These are phyloP conservation scores for Cercospora canescens DNA, from an alignment of 2,329 filamentous ascomycete genomes.

Conservation along the genomic window DNA sequence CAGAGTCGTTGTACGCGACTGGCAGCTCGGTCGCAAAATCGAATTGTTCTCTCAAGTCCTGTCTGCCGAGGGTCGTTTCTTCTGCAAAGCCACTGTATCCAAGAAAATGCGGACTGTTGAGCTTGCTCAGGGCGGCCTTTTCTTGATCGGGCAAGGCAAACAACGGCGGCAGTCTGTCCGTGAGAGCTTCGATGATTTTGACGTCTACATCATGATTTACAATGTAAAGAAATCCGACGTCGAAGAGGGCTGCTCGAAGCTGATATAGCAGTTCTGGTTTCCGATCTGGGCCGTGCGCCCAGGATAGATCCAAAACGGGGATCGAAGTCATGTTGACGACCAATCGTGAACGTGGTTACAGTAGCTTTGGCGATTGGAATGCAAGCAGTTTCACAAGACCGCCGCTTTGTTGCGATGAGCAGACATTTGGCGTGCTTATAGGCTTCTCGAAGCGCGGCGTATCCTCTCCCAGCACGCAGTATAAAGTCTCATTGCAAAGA, in stretches of 20 bases:
- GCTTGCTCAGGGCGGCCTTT: conserved; percentile 47
- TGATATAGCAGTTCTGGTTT: conserved; percentile 42
- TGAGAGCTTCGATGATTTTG: conserved; percentile 40
- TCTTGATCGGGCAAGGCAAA: conserved; percentile 43
- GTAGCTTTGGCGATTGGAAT: not conserved
- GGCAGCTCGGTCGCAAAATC: conserved; percentile 60
- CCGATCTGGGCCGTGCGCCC: conserved; percentile 38
- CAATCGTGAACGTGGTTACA: not conserved
- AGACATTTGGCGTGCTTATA: not conserved
- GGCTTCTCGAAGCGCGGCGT: not conserved
- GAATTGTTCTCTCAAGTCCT: conserved; percentile 59
- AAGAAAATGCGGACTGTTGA: conserved; percentile 61
- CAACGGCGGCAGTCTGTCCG: conserved; percentile 44
- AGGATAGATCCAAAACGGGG: conserved; percentile 53
- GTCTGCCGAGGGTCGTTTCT: conserved; percentile 56
- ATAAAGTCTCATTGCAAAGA: not conserved
- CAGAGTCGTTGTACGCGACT: conserved; percentile 34
- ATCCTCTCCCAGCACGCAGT: not conserved
- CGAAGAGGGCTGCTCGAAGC: conserved; percentile 50
- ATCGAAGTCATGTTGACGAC: conserved; percentile 34
- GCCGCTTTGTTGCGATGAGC: not conserved
- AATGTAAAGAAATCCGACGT: conserved; percentile 57
- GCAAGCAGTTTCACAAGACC: not conserved
- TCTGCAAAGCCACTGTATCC: conserved; percentile 59
- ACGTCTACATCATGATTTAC: conserved; percentile 50